These are phyloP conservation scores for Triticum dicoccoides DNA, from an alignment of 176 grass and related monocot genomes.

Conservation along the genomic window DNA sequence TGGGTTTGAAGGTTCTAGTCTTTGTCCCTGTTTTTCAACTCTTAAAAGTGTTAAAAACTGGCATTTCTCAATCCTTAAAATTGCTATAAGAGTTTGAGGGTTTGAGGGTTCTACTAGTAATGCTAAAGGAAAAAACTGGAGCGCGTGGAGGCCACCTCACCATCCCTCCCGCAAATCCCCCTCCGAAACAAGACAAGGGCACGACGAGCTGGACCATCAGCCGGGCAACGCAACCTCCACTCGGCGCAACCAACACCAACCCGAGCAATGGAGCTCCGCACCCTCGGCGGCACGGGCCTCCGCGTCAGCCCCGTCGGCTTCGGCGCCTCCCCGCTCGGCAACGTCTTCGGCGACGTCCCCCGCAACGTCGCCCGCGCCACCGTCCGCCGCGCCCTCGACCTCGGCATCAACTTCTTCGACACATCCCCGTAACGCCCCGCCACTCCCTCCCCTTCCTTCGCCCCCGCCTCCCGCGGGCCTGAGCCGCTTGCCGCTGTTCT, in stretches of 20 bases:
- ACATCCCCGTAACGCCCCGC: conserved; percentile 51
- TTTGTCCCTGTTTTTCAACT: too few species aligned
- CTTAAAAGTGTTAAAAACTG: too few species aligned
- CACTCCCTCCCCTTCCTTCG: not conserved
- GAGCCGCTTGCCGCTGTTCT: not conserved
- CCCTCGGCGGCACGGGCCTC: conserved; percentile 64
- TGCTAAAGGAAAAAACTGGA: too few species aligned
- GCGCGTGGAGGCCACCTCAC: too few species aligned
- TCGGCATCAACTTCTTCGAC: conserved; percentile 94
- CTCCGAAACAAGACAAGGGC: not conserved
- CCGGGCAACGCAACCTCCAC: not conserved
- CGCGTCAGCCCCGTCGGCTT: conserved; percentile 76
- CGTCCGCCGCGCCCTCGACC: conserved; percentile 72
- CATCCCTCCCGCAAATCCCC: too few species aligned
- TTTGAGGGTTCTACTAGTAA: too few species aligned
- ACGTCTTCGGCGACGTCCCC: conserved; percentile 70
- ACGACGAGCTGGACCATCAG: not conserved
- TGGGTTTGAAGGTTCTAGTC: too few species aligned
- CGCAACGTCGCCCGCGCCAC: conserved; percentile 51
- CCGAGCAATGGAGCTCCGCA: conserved; percentile 60
- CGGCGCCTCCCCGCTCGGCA: conserved; percentile 80
- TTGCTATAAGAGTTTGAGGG: too few species aligned
- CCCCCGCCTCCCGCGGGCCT: not conserved
- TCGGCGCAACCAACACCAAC: not conserved
- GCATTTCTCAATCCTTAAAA: too few species aligned